Base-by-base conservation (phyloP, 495 filamentous ascomycete species). In the Xylaria cubensis region DNA sequence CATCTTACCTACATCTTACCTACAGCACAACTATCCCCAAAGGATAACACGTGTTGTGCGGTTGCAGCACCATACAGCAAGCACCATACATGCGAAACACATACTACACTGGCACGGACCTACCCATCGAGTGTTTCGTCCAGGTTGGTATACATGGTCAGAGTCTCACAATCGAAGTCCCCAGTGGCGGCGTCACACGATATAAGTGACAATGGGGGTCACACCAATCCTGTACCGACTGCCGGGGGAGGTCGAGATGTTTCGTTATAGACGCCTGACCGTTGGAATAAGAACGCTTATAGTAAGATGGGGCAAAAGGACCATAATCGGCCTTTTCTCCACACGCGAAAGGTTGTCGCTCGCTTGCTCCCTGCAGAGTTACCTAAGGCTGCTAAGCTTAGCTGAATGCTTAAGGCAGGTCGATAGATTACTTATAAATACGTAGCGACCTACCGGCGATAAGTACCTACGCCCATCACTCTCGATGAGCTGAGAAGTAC, bases 361-460 rank as follows among this genome's bases (percentile, higher is more conserved):
- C 34, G 65, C 65, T 56, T 29, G 50, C 67, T 61, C 34, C 36
- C 3, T 48, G 9, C 39, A 48, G 53, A 34, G 39, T 56, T 51
- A 39, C 36, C 36, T 39, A 55, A 56, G 65, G 65, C 65, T 67
- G 65, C 64, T 29, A 46, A 66, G 64, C 44, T 65, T 50, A 70
- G 68, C 68, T 70, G 68, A 70, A 63, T 63, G 68, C 58, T 63
- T 53, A 3, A 70, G 68, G 68, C 68, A 70, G 44, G 68, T 63
- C 41, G 42, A 64, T 63, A 51, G 41, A 69, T 58, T 19, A 39
- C 36, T 39, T 39, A 39, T 39, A n/a, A 39, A 39, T 61, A 6
- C 32, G 56, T 17, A 36, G 15, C 19, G 19, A 13, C 62, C 41
- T 44, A 44, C n/a, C 44, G 24, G 44, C 9, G 63, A 32, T 50